Evolutionary conservation across 2,329 filamentous ascomycete species (phyloP).

Genomic region (Zasmidium cellare): DNA sequence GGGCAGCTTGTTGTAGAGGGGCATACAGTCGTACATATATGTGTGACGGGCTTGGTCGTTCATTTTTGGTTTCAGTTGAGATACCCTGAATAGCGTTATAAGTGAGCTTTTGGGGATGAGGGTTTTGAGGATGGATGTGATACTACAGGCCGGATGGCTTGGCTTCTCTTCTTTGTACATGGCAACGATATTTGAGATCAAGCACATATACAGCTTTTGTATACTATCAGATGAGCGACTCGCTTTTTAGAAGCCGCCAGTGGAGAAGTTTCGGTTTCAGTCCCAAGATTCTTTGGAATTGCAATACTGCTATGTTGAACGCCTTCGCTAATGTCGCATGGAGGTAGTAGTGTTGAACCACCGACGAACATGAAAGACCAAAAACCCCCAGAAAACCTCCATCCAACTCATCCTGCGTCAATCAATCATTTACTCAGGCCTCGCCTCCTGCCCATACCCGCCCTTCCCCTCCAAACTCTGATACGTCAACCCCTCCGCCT

Average conservation of each 20-base stretch:
- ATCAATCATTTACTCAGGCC: slow-evolving; percentile 21
- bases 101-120: not conserved
- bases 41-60: not conserved
- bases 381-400: not conserved
- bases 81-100: slow-evolving; percentile 1
- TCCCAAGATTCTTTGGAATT: not conserved
- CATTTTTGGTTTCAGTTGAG: not conserved
- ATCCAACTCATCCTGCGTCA: too few relatives aligned
- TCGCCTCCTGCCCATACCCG: slow-evolving; percentile 63
- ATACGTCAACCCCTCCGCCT: slow-evolving; percentile 67
- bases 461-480: slow-evolving; percentile 59
- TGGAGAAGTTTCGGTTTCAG: not conserved
- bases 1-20: not conserved
- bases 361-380: not conserved
- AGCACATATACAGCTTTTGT: too few relatives aligned
- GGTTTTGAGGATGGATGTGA: not conserved
- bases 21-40: not conserved
- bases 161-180: too few relatives aligned
- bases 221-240: too few relatives aligned
- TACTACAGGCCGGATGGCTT: not conserved
- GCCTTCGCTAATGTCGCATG: slow-evolving; percentile 4
- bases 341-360: not conserved
- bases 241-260: too few relatives aligned
- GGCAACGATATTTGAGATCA: too few relatives aligned
- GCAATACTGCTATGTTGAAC: slow-evolving; percentile 6